These are phyloP conservation scores for Rhizopogon salebrosus DNA, from an alignment of 768 basidiomycete species.

Conservation along the genomic window DNA sequence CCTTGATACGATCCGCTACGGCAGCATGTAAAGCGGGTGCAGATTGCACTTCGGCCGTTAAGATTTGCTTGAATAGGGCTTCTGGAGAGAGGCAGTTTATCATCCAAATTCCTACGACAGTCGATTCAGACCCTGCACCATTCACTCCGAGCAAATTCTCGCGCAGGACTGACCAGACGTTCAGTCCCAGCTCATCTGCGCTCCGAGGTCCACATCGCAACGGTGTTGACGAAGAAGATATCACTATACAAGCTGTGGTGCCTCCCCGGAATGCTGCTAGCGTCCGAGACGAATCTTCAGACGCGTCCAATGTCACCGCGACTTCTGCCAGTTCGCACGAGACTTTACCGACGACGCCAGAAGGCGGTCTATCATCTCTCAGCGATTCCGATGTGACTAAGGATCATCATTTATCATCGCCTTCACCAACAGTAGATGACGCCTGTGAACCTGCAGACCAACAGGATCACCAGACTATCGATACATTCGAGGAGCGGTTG, in stretches of 20 bases:
- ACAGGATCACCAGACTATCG: constrained; percentile 26
- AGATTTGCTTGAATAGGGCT: constrained; percentile 68
- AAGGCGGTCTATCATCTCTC: constrained; percentile 31
- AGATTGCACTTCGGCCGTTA: constrained; percentile 84
- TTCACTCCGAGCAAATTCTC: constrained; percentile 48
- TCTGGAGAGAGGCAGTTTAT: constrained; percentile 59
- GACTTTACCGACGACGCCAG: constrained; percentile 45
- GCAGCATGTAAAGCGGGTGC: constrained; percentile 81
- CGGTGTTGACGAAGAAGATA: constrained; percentile 52
- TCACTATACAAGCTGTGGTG: constrained; percentile 50
- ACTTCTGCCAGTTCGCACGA: constrained; percentile 43
- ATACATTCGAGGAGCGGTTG: constrained; percentile 48
- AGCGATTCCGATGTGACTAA: constrained; percentile 27
- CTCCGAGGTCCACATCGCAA: constrained; percentile 31
- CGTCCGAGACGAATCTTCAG: constrained; percentile 43
- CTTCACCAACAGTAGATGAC: constrained; percentile 40
- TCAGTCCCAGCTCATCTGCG: constrained; percentile 29
- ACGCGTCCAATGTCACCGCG: constrained; percentile 38
- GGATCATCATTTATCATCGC: constrained; percentile 45
- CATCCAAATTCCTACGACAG: constrained; percentile 52
- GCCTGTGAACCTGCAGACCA: constrained; percentile 56
- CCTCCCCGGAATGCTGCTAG: constrained; percentile 15
- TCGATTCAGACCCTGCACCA: constrained; percentile 37
- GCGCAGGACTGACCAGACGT: constrained; percentile 25
- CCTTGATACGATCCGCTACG: constrained; percentile 80